phyloP scores from a whole-genome alignment of 805 yeast genomes.

The Metschnikowia lunata region DNA sequence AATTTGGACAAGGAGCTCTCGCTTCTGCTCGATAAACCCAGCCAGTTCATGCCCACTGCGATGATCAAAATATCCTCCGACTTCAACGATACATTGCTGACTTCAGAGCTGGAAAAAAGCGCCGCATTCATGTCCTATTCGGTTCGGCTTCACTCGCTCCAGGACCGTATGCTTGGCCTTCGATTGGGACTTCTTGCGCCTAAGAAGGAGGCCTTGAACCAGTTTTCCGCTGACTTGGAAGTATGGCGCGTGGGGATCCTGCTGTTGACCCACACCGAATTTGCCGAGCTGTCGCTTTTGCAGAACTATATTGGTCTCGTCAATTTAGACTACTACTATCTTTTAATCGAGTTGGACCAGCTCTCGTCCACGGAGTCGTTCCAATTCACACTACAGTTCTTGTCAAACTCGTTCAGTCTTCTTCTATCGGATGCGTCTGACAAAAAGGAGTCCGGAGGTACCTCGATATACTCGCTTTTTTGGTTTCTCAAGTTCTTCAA shows the following conservation, averaged over 20 bases:
- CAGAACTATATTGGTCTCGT: conserved; percentile 32
- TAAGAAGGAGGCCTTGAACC: conserved; percentile 10
- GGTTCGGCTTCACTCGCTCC: conserved; percentile 23
- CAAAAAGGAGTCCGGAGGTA: conserved; percentile 14
- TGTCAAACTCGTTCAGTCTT: conserved; percentile 37
- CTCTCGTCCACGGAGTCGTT: conserved; percentile 33
- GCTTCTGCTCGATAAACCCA: conserved; percentile 31
- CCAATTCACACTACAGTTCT: conserved; percentile 40
- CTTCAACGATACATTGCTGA: conserved; percentile 12
- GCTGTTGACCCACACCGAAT: conserved; percentile 25
- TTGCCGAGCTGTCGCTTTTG: conserved; percentile 24
- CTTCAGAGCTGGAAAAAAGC: conserved; percentile 22
- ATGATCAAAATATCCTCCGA: conserved; percentile 20
- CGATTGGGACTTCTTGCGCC: conserved; percentile 12
- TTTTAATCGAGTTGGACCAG: conserved; percentile 39
- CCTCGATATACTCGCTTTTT: conserved; percentile 22
- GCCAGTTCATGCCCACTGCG: conserved; percentile 28
- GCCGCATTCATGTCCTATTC: conserved; percentile 19
- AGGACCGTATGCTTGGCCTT: conserved; percentile 22
- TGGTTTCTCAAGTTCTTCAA: conserved; percentile 37
- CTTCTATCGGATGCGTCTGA: conserved; percentile 20
- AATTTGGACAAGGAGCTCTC: conserved; percentile 38
- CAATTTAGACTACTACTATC: conserved; percentile 37
- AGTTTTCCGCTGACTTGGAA: conserved; percentile 31
- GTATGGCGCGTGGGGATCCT: conserved; percentile 33